Percentiles rank a stretch among this genome's conserved stretches.
phyloP scores from a whole-genome alignment of 768 basidiomycete genomes.

The Boletus vermiculosoides region DNA sequence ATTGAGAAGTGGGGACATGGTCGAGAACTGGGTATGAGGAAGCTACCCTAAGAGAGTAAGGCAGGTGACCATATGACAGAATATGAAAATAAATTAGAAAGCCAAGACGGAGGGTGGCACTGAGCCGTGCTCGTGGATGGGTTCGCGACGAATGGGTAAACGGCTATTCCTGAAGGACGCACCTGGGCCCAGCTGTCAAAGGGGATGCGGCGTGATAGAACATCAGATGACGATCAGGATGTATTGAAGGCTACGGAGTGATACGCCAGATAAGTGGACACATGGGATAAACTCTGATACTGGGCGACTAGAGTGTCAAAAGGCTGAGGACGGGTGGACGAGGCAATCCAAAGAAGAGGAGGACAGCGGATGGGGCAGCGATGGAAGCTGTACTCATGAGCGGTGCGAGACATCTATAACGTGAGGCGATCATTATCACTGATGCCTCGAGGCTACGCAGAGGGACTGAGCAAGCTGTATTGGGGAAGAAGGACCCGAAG shows the following conservation, averaged over 20 bases:
- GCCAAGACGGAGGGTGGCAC: neutral
- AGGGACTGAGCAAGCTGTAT: constrained; percentile 9
- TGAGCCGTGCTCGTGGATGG: neutral
- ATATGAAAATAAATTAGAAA: neutral
- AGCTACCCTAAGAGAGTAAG: neutral
- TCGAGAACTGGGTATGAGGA: neutral
- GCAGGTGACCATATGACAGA: neutral
- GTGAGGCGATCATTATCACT: constrained; percentile 27
- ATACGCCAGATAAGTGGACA: neutral
- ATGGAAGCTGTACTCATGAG: constrained; percentile 6
- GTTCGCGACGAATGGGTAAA: neutral
- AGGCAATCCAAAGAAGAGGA: constrained; percentile 8
- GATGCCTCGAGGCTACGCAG: constrained; percentile 30
- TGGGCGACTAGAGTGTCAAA: neutral
- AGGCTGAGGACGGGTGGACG: neutral
- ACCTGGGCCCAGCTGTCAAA: neutral
- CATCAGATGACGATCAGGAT: neutral
- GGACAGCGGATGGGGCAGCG: neutral
- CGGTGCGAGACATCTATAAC: neutral
- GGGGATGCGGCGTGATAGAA: neutral
- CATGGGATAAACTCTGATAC: neutral
- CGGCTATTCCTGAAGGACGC: constrained; percentile 5
- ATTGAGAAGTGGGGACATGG: neutral
- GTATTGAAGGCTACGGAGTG: neutral
- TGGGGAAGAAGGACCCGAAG: constrained; percentile 13